These are phyloP conservation scores for Solidago caesia DNA, from an alignment of 129 eudicot genomes.

Conservation along the genomic window DNA sequence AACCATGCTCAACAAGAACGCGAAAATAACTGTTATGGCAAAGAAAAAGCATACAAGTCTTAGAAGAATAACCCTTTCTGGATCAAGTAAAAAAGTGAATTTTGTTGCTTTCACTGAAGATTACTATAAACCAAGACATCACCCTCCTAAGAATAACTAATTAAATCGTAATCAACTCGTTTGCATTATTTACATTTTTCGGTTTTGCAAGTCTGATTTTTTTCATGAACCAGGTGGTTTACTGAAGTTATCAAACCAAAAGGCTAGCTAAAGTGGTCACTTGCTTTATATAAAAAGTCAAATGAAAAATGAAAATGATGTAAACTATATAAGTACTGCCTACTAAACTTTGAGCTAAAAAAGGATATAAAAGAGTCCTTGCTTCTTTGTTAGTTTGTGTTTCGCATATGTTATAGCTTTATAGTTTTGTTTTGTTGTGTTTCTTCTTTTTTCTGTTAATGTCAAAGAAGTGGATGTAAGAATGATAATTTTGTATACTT, in stretches of 20 bases:
- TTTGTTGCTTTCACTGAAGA: slow-evolving; percentile 71
- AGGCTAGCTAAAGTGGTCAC: slow-evolving; percentile 13
- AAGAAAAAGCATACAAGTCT: slow-evolving; percentile 15
- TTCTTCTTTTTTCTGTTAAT: slow-evolving; percentile 15
- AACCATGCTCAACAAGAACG: background rate
- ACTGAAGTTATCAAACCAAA: background rate
- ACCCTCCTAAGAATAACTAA: slow-evolving; percentile 83
- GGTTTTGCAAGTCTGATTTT: slow-evolving; percentile 27
- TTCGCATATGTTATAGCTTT: slow-evolving; percentile 17
- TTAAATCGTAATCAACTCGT: slow-evolving; percentile 9
- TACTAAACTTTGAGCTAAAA: slow-evolving; percentile 15
- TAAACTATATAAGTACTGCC: slow-evolving; percentile 6
- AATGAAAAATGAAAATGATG: slow-evolving; percentile 32
- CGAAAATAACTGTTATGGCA: slow-evolving; percentile 4
- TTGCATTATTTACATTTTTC: slow-evolving; percentile 23
- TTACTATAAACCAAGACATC: slow-evolving; percentile 65
- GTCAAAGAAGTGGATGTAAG: slow-evolving; percentile 36
- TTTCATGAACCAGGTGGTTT: slow-evolving; percentile 20
- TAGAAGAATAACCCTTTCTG: slow-evolving; percentile 25
- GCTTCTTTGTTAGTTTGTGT: slow-evolving; percentile 14
- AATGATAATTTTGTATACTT: slow-evolving; percentile 24
- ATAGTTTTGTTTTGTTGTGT: slow-evolving; percentile 15
- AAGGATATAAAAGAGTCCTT: slow-evolving; percentile 7
- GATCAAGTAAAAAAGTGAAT: slow-evolving; percentile 30
- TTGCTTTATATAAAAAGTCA: slow-evolving; percentile 25